Evolutionary conservation across 2,329 filamentous ascomycete genomes (phyloP).

Genomic region (Albophoma yamanashiensis): DNA sequence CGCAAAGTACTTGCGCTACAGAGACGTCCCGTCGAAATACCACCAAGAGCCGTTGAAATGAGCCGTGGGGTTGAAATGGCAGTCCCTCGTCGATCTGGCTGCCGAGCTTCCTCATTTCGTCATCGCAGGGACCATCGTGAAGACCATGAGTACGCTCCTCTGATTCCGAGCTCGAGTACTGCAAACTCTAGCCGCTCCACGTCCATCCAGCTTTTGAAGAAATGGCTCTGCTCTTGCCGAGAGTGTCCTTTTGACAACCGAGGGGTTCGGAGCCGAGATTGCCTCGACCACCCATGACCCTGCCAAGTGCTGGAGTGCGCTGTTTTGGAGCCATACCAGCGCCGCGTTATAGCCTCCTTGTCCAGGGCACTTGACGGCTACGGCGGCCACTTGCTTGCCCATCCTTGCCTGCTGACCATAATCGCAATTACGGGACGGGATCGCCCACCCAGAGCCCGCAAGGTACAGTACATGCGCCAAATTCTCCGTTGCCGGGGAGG

Average conservation of each 20-base stretch:
- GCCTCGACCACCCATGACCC: neutral
- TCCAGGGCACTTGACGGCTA: neutral
- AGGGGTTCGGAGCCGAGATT: conserved; percentile 2
- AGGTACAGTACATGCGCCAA: neutral
- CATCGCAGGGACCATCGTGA: neutral
- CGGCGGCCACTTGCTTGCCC: neutral
- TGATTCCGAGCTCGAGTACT: neutral
- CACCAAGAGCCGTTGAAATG: neutral
- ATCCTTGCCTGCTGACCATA: neutral
- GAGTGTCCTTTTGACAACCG: conserved; percentile 1
- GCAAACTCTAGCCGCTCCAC: neutral
- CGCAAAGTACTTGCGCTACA: neutral
- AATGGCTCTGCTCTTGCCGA: neutral
- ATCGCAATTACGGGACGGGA: neutral
- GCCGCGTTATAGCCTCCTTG: neutral
- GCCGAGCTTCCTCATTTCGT: conserved; percentile 1
- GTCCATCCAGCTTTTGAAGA: neutral
- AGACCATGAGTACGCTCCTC: neutral
- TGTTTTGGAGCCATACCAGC: neutral
- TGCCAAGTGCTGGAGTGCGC: neutral
- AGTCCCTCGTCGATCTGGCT: neutral
- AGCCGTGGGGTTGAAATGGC: neutral
- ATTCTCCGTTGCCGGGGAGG: neutral
- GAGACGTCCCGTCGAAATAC: conserved; percentile 3
- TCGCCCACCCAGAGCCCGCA: neutral